Conservation (phyloP, 139 green algal species). For the Volvox africanus region DNA sequence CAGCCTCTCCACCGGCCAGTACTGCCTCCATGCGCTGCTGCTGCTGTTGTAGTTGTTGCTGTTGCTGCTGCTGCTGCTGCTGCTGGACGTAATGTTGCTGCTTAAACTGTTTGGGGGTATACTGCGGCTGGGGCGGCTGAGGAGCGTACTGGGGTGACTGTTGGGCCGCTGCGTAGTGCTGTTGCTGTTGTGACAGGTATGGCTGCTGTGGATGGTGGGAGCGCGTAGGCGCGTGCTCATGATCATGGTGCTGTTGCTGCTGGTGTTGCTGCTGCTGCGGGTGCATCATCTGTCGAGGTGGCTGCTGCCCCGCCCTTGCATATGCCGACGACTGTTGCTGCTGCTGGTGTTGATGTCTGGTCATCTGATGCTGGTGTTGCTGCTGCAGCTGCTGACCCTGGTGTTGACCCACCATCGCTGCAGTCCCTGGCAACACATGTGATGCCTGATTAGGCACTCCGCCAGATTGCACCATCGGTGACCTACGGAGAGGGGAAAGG, state of each 20-base stretch:
- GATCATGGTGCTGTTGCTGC: not conserved
- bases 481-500: too few species aligned
- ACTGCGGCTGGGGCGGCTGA: too few species aligned
- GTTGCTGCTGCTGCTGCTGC: not conserved
- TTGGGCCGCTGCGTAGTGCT: too few species aligned
- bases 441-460: too few species aligned
- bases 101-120: not conserved
- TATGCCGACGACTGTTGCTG: not conserved
- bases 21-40: not conserved
- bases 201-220: not conserved
- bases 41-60: not conserved
- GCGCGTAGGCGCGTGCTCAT: not conserved
- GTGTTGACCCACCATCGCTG: not conserved
- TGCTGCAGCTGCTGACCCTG: not conserved
- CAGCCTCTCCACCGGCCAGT: not conserved
- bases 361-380: not conserved
- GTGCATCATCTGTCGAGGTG: too few species aligned
- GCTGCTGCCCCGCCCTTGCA: too few species aligned
- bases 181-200: too few species aligned
- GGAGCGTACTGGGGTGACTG: not conserved
- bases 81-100: not conserved
- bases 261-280: not conserved
- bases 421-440: too few species aligned
- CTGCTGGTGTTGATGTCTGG: not conserved
- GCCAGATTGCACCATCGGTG: too few species aligned